phyloP scores from a whole-genome alignment of 352 stramenopile species.

The Globisporangium heterothallicum region DNA sequence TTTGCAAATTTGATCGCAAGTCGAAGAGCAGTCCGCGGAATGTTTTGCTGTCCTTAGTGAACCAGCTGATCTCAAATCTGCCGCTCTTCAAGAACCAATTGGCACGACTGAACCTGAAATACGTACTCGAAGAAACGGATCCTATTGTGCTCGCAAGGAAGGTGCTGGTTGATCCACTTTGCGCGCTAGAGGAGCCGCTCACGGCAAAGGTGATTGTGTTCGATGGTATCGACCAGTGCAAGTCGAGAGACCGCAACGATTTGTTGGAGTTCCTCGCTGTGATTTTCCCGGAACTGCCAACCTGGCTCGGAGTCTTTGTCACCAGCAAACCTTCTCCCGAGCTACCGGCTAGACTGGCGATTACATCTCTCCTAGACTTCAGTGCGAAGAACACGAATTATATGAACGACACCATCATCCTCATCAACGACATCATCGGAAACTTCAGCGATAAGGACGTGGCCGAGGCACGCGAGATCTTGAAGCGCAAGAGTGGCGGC shows the following conservation, averaged over 20 bases:
- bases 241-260: constrained; percentile 42
- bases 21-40: constrained; percentile 64
- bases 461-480: constrained; percentile 36
- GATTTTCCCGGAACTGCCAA: constrained; percentile 52
- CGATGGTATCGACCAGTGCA: constrained; percentile 74
- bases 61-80: constrained; percentile 65
- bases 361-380: constrained; percentile 73
- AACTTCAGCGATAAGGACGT: constrained; percentile 44
- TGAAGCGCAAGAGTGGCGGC: constrained; percentile 63
- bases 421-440: constrained; percentile 53
- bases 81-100: constrained; percentile 79
- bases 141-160: constrained; percentile 60
- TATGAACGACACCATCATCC: constrained; percentile 41
- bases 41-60: constrained; percentile 74
- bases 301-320: constrained; percentile 67
- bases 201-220: constrained; percentile 61
- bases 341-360: constrained; percentile 47
- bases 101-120: constrained; percentile 73
- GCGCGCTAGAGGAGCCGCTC: constrained; percentile 56
- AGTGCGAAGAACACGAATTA: constrained; percentile 56
- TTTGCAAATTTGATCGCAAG: constrained; percentile 77
- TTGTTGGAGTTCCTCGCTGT: constrained; percentile 63
- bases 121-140: constrained; percentile 76
- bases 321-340: constrained; percentile 64
- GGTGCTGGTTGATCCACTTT: constrained; percentile 69